Evolutionary conservation across 257 asterid genomes (phyloP), one percentile per base, ranked within the genome.

Genomic region (Scutellaria minor): DNA sequence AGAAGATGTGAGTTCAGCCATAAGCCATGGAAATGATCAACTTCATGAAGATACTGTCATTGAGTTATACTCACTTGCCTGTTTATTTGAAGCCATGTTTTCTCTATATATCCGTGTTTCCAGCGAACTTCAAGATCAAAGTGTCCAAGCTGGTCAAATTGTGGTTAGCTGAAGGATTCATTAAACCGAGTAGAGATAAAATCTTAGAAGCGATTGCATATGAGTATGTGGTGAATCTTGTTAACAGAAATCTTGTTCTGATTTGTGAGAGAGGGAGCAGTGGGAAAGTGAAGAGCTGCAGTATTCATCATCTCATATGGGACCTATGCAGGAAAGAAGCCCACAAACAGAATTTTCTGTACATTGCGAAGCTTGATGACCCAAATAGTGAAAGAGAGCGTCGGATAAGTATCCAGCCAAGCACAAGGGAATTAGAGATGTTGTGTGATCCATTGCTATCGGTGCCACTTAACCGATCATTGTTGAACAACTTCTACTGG

Each of bases 91-190:
- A 79, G 46, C 75, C 75, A 42, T 79, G 83, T 64, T 66, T 79
- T 14, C 74, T 79, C 9, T 79, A 75, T 55, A 1, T 79, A 12
- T 64, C 78, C 9, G 48, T 40, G 47, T 75, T 70, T 60, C 80
- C 79, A 1, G 75, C 65, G 62, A 78, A 76, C 60, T 7, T 0
- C 35, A 11, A 35, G 3, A 59, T 80, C 15, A 15, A 12, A 6
- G 72, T 65, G 11, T 37, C 67, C 13, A 53, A 27, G n/a, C 64
- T 80, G 3, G 41, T 60, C 46, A 64, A 31, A 31, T 71, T 71
- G n/a, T 80, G 84, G 81, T 75, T 67, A 66, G 74, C 78, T 20
- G 78, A 80, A 37, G 84, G 84, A 42, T 57, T 80, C 54, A 18
- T 75, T 18, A 64, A 44, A 20, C 18, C 15, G 18, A 6, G 1